phyloP scores from a whole-genome alignment of 306 rosid genomes.

The Carpinus fangiana region DNA sequence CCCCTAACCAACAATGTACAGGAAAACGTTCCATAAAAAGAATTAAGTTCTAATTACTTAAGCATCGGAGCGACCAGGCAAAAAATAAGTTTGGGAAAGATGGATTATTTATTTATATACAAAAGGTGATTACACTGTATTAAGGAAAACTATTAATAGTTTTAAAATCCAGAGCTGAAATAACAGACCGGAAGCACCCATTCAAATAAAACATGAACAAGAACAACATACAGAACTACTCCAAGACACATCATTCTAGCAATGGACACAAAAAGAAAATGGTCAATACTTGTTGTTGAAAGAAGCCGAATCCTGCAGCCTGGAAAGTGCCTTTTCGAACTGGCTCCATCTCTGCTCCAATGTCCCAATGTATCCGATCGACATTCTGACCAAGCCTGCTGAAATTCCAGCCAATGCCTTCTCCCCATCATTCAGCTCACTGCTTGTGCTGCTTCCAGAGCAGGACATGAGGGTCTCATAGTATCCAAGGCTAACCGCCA shows the following conservation, averaged over 20 bases:
- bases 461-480: constrained; percentile 94
- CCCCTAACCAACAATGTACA: too few relatives aligned
- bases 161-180: background rate
- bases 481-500: constrained; percentile 91
- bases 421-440: constrained; percentile 69
- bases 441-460: constrained; percentile 92
- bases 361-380: constrained; percentile 76
- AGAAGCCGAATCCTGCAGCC: constrained; percentile 42
- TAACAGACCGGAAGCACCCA: background rate
- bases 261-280: background rate
- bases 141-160: background rate
- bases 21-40: too few relatives aligned
- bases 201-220: background rate
- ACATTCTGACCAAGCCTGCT: constrained; percentile 80
- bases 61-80: too few relatives aligned
- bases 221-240: background rate
- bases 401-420: constrained; percentile 74
- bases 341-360: constrained; percentile 88
- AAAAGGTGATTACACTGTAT: background rate
- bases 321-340: constrained; percentile 59
- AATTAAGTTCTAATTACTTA: too few relatives aligned
- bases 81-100: background rate
- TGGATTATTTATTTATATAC: background rate
- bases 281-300: constrained; percentile 17
- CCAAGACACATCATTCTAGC: background rate